These are phyloP conservation scores for Ceratobasidium sp. DNA, from an alignment of 1,284 basidiomycete genomes.

Conservation along the genomic window DNA sequence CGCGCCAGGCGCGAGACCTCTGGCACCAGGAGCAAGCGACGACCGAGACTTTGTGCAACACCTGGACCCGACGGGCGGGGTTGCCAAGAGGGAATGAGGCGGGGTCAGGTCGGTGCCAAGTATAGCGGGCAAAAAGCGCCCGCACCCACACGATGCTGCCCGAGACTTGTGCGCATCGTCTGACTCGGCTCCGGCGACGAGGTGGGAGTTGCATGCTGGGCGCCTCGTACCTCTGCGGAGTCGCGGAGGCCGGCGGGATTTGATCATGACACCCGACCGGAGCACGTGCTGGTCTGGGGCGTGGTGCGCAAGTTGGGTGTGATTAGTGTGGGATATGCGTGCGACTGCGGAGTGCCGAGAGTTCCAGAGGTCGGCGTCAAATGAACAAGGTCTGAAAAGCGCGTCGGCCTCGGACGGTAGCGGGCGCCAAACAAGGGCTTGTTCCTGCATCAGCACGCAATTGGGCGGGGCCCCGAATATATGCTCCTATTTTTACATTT, in stretches of 20 bases:
- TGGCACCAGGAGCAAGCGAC: neutral
- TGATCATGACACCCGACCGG: neutral
- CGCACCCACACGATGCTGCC: neutral
- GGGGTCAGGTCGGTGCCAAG: neutral
- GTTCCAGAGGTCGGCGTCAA: neutral
- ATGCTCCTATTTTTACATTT: neutral
- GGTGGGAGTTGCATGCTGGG: neutral
- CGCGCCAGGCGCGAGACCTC: neutral
- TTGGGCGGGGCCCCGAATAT: neutral
- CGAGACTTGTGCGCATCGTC: neutral
- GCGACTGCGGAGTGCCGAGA: neutral
- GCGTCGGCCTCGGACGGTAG: neutral
- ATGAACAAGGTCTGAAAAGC: constrained; percentile 3
- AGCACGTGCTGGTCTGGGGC: constrained; percentile 1
- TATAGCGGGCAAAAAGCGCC: neutral
- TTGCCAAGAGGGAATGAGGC: neutral
- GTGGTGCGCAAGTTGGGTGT: neutral
- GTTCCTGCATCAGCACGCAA: neutral
- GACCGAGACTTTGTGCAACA: constrained; percentile 6
- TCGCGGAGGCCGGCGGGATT: neutral
- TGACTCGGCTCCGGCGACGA: constrained; percentile 9
- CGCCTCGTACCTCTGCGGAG: neutral
- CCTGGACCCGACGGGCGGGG: neutral
- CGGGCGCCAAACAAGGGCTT: constrained; percentile 7
- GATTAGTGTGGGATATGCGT: neutral